These are phyloP conservation scores for Metarhizium robertsii DNA, from an alignment of 2,329 filamentous ascomycete genomes.

Conservation along the genomic window DNA sequence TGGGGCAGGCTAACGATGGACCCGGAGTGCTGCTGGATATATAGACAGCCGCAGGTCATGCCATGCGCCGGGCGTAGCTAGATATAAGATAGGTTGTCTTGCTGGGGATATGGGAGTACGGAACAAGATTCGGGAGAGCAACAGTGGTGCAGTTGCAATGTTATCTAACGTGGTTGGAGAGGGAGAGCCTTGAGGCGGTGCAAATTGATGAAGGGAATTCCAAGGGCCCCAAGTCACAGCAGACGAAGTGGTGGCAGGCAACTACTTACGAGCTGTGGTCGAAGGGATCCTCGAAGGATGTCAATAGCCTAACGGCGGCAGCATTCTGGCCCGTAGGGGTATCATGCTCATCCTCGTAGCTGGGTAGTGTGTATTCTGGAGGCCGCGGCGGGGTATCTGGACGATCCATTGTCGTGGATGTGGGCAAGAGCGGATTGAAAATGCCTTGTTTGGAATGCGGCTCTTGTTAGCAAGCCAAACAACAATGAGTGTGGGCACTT, in stretches of 20 bases:
- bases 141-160: background rate
- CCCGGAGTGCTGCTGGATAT: background rate
- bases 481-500: background rate
- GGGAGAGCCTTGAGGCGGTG: background rate
- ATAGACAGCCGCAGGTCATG: too few relatives aligned
- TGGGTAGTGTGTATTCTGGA: constrained; percentile 48
- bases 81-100: background rate
- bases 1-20: background rate
- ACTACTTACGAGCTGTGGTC: constrained; percentile 46
- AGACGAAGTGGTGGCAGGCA: constrained; percentile 7
- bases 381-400: constrained; percentile 41
- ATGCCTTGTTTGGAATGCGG: constrained; percentile 17
- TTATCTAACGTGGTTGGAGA: background rate
- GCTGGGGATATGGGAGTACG: background rate
- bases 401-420: constrained; percentile 33
- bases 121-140: background rate
- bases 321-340: constrained; percentile 37
- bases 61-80: background rate
- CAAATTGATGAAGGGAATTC: too few relatives aligned
- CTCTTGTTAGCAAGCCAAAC: background rate
- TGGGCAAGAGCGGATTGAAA: background rate
- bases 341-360: constrained; percentile 46
- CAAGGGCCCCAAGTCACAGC: background rate
- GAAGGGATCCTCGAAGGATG: constrained; percentile 49
- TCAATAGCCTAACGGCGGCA: constrained; percentile 51